phyloP scores from a whole-genome alignment of 768 basidiomycete species.

The Peribolospora baueri region DNA sequence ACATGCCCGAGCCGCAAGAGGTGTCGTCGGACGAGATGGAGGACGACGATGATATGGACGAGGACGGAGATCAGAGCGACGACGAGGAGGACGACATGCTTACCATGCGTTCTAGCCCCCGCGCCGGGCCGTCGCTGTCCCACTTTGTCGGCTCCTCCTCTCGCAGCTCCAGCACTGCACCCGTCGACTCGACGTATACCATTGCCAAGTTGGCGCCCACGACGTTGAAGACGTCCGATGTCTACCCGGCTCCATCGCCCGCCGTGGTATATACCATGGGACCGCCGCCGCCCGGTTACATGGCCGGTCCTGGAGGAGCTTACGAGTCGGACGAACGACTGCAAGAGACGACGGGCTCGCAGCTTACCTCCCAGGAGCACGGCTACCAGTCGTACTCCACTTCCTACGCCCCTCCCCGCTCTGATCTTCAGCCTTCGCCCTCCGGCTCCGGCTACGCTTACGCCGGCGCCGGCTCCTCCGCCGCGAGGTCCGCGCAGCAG shows the following conservation, averaged over 20 bases:
- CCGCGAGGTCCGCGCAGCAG: conserved; percentile 14
- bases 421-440: conserved; percentile 11
- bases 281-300: conserved; percentile 4
- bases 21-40: not conserved
- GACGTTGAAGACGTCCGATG: conserved; percentile 46
- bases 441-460: conserved; percentile 16
- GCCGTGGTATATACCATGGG: conserved; percentile 17
- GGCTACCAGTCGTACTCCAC: too few relatives aligned
- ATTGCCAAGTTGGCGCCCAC: conserved; percentile 57
- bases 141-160: not conserved
- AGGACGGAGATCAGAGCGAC: conserved; percentile 10
- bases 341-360: conserved; percentile 9
- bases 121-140: not conserved
- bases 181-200: conserved; percentile 25
- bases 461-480: conserved; percentile 13
- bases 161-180: not conserved
- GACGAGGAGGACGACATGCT: conserved; percentile 17
- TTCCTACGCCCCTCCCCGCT: conserved; percentile 4
- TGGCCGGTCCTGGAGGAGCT: conserved; percentile 16
- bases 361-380: conserved; percentile 1
- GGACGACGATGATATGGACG: conserved; percentile 4
- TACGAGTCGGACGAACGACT: conserved; percentile 24
- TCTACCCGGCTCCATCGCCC: conserved; percentile 18
- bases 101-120: conserved; percentile 7
- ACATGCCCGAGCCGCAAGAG: conserved; percentile 10